Conservation (phyloP, 805 yeast genomes). For the Spathaspora gorwiae region DNA sequence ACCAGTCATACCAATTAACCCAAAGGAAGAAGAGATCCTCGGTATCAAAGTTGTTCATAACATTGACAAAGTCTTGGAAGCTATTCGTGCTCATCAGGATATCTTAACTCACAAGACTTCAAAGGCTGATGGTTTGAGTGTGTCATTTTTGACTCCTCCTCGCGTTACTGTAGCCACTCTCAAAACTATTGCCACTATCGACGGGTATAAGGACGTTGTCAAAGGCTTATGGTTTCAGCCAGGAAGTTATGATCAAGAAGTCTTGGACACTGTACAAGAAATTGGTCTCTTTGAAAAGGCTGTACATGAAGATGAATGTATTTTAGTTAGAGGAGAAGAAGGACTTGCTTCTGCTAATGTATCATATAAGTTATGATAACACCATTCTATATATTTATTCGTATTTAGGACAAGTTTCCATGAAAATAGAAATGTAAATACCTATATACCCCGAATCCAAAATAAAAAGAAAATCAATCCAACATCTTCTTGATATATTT, state of each 20-base stretch:
- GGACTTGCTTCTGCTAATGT: slow-evolving; percentile 38
- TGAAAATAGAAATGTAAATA: background rate
- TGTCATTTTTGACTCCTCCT: slow-evolving; percentile 78
- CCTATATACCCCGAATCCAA: too few species aligned
- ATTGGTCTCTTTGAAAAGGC: slow-evolving; percentile 29
- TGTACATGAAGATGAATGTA: slow-evolving; percentile 57
- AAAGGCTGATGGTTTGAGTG: slow-evolving; percentile 43
- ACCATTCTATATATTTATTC: background rate
- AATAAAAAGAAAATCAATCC: slow-evolving; percentile 10
- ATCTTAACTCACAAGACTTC: slow-evolving; percentile 22
- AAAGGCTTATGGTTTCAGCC: slow-evolving; percentile 81
- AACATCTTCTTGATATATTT: slow-evolving; percentile 41
- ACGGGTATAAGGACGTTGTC: slow-evolving; percentile 34
- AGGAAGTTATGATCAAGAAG: slow-evolving; percentile 59
- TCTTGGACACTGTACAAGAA: slow-evolving; percentile 38
- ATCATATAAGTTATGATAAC: slow-evolving; percentile 7
- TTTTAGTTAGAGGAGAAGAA: slow-evolving; percentile 64
- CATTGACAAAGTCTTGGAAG: slow-evolving; percentile 23
- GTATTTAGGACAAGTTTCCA: background rate
- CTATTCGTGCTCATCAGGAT: slow-evolving; percentile 14
- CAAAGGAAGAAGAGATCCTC: slow-evolving; percentile 45
- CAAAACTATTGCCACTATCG: slow-evolving; percentile 34
- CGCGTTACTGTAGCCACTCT: slow-evolving; percentile 40
- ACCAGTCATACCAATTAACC: slow-evolving; percentile 65
- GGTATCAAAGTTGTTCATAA: slow-evolving; percentile 35